Evolutionary conservation across 805 yeast genomes (phyloP), one percentile per base, ranked within the genome.

Genomic region (Sugiyamaella qingdaonensis): DNA sequence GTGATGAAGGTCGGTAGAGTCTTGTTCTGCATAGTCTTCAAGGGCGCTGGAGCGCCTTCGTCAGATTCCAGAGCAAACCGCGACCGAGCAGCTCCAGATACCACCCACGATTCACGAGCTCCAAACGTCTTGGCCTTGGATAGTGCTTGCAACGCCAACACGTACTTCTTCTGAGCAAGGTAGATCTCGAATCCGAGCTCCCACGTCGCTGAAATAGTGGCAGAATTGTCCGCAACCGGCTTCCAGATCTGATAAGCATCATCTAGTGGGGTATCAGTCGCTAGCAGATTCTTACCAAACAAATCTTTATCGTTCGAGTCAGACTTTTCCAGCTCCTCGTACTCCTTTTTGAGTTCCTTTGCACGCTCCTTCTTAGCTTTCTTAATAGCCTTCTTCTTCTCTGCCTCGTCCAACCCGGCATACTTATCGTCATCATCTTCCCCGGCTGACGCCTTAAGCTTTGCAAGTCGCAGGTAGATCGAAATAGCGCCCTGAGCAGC

Each of bases 401-500:
- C 70, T 48, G 61, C 66, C 44, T 67, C 71, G 48, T 54, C 60
- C 21, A 66, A 46, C 2, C 66, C 68, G 24, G 62, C 68, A 32
- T 19, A 19, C 31, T 56, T 58, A 2, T 34, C 49, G 4, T 32
- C 39, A 16, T 31, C 46, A 16, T 53, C 51, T 36, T 54, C 48
- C 46, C 56, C 45, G 19, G 55, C 48, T 37, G 41, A 32, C 5
- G 49, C 53, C 21, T 59, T 57, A n/a, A 48, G 47, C 32, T 68
- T 65, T 29, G 54, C 62, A 24, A 68, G 49, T 11, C 76, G 78
- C 48, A 85, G 71, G 59, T 83, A 80, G 35, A 87, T 67, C 16
- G 75, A 69, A 27, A 84, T 69, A 34, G 89, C 78, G 1, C 94
- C 95, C 44, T 72, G 68, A 54, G 85, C 74, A 0, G 87, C 87